Percentiles rank a stretch among this genome's conserved stretches.
phyloP scores from a whole-genome alignment of 2,329 filamentous ascomycete species.

The Fusarium robinianum region DNA sequence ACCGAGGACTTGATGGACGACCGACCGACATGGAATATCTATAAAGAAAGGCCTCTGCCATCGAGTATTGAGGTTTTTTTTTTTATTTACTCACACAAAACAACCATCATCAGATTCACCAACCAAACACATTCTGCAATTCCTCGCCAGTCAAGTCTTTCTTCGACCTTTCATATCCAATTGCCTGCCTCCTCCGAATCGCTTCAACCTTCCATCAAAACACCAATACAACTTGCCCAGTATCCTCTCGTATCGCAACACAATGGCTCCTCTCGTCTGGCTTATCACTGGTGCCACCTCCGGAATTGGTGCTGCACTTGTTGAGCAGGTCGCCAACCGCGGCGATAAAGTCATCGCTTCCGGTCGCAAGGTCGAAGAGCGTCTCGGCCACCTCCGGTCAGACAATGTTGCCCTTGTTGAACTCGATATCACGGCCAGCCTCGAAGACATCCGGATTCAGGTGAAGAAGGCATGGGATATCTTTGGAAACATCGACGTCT shows the following conservation, averaged over 20 bases:
- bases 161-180: too few species aligned
- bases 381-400: conserved; percentile 34
- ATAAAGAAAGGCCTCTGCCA: too few species aligned
- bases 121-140: too few species aligned
- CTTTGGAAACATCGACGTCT: conserved; percentile 41
- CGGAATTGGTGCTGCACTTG: conserved; percentile 38
- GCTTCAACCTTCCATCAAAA: neutral
- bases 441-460: conserved; percentile 19
- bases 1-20: too few species aligned
- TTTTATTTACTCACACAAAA: too few species aligned
- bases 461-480: conserved; percentile 37
- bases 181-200: too few species aligned
- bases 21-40: too few species aligned
- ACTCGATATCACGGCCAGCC: conserved; percentile 37
- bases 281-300: conserved; percentile 43
- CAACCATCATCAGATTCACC: too few species aligned
- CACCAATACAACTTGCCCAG: too few species aligned
- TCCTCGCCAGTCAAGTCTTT: too few species aligned
- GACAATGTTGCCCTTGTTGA: conserved; percentile 36
- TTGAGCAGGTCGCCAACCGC: conserved; percentile 28
- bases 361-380: conserved; percentile 33
- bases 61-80: too few species aligned
- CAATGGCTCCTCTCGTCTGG: conserved; percentile 40
- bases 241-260: neutral
- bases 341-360: conserved; percentile 41